Evolutionary conservation across 805 yeast genomes (phyloP), one percentile per base, ranked within the genome.

Genomic region (Vanderwaltozyma tropicalis): DNA sequence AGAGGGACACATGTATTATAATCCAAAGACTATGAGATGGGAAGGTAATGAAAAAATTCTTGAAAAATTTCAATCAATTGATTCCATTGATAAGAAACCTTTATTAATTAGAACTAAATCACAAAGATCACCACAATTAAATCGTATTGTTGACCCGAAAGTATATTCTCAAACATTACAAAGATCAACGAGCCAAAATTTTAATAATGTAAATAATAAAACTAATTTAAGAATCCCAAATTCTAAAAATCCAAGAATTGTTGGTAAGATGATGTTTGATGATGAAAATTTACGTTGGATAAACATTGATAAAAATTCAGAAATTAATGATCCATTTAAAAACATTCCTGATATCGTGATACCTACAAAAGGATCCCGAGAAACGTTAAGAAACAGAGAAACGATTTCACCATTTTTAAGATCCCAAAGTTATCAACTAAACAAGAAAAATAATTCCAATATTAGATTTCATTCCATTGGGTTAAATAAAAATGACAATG

Each of bases 201-300:
- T 33, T 3, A 34, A 28, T 22, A 26, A 22, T 10, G 32, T 22
- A 3, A 28, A 13, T 28, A 28, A 19, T 3, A 13, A 26, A 8
- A 13, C 6, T 26, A 6, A 21, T 7, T 26, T 13, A 7, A 26
- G n/a, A n/a, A 28, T 16, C 5, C 19, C 25, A 17, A 33, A 21
- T 17, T 12, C 11, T 16, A 25, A 22, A 8, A 35, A 46, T 26
- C 48, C 49, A 4, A 50, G 49, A 40, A 44, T 55, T 16, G 59
- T 58, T 0, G 61, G 61, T 1, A 52, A 50, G 28, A 58, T 58
- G 63, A 48, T 51, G 41, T 52, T 57, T 27, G 63, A 58, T 39
- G 59, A 55, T 25, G 51, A 53, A 27, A 55, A 58, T 36, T 42
- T 53, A 22, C 41, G 59, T 32, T 58, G 63, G 63, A 50, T 57